Evolutionary conservation across 257 asterid genomes (phyloP), one percentile per base, ranked within the genome.

Genomic region (Solanum bukasovii): DNA sequence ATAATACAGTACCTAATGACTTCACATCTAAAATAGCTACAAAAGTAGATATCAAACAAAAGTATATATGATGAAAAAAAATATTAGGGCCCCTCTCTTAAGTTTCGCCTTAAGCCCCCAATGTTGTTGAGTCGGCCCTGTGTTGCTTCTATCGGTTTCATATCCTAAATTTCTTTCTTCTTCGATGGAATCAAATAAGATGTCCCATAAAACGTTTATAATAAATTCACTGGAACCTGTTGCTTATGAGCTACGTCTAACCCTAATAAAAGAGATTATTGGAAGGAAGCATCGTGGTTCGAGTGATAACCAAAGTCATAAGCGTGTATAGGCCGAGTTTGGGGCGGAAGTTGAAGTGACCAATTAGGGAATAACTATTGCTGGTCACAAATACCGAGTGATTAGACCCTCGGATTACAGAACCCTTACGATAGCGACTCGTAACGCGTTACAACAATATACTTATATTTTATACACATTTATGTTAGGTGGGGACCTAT

Each of bases 131-230:
- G 40, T 37, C 40, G 2, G 40, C 40, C 40, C 0, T 37, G 40
- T 37, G 67, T 56, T 61, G 70, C 13, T 23, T 10, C 71, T 0
- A 63, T 63, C 31, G 0, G 0, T 63, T 4, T 9, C 6, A 10
- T 63, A 23, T 23, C 7, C 1, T 63, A 9, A 23, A 9, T 10
- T 23, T 63, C 6, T 63, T 23, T 63, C 70, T 23, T n/a, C 2
- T 21, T 6, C 13, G 5, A 61, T 0, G 0, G 0, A 23, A 23
- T 2, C 0, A 61, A 4, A 61, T 1, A 56, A 56, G 9, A 56
- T 56, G 9, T 1, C 25, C 4, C n/a, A 18, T 0, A 2, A 61
- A 61, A 9, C 0, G 0, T 23, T 61, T 61, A 61, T 0, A 0
- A 59, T 59, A 0, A 20, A 59, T 59, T 20, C 25, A 7, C 5